phyloP scores from a whole-genome alignment of 805 yeast species.

The Kodamaea laetipori region DNA sequence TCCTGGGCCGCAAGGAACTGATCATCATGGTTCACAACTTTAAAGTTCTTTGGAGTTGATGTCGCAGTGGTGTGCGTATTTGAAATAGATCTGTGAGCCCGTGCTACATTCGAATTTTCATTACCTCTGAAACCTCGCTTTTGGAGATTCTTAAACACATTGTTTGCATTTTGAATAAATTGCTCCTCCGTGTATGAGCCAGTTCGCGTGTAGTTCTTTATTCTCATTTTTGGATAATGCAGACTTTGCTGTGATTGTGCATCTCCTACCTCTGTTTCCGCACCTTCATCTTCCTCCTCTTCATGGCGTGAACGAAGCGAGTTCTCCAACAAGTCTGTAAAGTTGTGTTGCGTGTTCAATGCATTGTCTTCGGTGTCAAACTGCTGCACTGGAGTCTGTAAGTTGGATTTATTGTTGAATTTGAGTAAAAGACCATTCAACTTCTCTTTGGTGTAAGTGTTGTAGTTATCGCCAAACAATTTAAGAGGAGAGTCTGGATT shows the following conservation, averaged over 20 bases:
- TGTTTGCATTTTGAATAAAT: conserved; percentile 40
- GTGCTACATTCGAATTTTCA: background rate
- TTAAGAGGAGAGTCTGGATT: conserved; percentile 45
- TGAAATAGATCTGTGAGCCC: conserved; percentile 15
- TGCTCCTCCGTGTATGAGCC: conserved; percentile 39
- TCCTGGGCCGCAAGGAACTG: conserved; percentile 1
- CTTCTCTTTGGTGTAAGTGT: conserved; percentile 42
- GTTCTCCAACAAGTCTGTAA: conserved; percentile 2
- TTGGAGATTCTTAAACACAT: conserved; percentile 40
- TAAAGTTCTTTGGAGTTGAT: conserved; percentile 40
- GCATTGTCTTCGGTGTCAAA: background rate
- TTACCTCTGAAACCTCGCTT: conserved; percentile 30
- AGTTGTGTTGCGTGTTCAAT: conserved; percentile 6
- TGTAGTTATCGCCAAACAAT: conserved; percentile 39
- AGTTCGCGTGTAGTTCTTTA: conserved; percentile 33
- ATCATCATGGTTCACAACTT: conserved; percentile 14
- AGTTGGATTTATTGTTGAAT: conserved; percentile 21
- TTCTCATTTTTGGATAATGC: conserved; percentile 25
- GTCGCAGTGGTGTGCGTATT: conserved; percentile 34
- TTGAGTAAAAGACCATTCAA: conserved; percentile 30
- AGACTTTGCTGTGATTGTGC: conserved; percentile 1
- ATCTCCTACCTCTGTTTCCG: background rate
- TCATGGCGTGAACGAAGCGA: background rate
- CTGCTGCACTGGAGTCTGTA: conserved; percentile 15
- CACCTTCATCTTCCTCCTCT: background rate